Base-by-base conservation (phyloP, 129 eudicot species). In the Flaveria bidentis region DNA sequence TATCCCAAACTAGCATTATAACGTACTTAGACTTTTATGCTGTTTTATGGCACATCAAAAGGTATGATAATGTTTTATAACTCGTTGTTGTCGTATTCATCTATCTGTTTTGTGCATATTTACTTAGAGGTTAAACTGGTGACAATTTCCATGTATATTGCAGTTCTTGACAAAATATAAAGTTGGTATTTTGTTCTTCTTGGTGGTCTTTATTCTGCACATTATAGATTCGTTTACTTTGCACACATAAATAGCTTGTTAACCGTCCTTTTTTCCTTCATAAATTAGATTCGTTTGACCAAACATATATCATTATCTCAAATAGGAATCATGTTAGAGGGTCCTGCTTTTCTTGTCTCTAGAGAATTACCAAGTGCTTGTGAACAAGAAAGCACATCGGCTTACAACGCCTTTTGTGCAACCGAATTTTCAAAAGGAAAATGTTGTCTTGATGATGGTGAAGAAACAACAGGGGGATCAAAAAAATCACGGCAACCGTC, bases 351-450 rank as follows among this genome's bases (percentile, higher is more conserved):
- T 79, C 80, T 82, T 71, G 82, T 90, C 9, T 75, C 96, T 2
- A 69, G 83, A 50, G 89, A 86, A 41, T 69, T 85, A 72, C 86
- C 86, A 12, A 80, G 76, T 73, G 81, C 91, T 22, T 86, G 87
- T 39, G 84, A 88, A 77, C 77, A 81, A 67, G 89, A 88, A 75
- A 70, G 75, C 75, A 80, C 52, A 57, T 91, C 89, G 91, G 77
- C 69, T 13, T 87, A 74, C 67, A 73, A 85, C 71, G 81, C 82
- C 5, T 83, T 72, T 58, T 64, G 73, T 60, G 84, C 82, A 69
- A 67, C 75, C 28, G 82, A 82, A 30, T 77, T 74, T 74, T 77
- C 83, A 9, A 70, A 73, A 15, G 80, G 82, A 60, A 88, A 86
- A 49, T 73, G 85, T 5, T 50, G 67, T 15, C 65, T 74, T 30